phyloP scores from a whole-genome alignment of 805 yeast genomes.

The Schizosaccharomyces osmophilus region DNA sequence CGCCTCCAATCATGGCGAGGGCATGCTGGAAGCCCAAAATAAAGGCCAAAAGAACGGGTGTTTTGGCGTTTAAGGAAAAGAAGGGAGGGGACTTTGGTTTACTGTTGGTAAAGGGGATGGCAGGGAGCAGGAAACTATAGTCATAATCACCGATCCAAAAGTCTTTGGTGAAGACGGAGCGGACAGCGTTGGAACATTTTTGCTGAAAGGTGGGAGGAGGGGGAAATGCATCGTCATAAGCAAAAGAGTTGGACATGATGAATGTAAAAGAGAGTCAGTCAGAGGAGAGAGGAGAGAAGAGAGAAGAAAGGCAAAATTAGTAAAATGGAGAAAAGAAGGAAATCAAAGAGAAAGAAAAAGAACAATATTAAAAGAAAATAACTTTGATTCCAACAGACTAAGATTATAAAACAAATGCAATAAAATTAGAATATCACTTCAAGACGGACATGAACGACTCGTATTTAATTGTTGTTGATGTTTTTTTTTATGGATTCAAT shows the following conservation, averaged over 20 bases:
- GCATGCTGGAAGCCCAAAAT: slow-evolving; percentile 66
- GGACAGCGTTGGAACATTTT: neutral
- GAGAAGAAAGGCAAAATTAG: neutral
- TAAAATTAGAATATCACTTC: too few relatives aligned
- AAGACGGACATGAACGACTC: too few relatives aligned
- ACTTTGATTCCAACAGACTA: neutral
- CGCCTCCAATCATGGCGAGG: slow-evolving; percentile 77
- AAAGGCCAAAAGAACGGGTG: slow-evolving; percentile 54
- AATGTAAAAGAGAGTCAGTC: neutral
- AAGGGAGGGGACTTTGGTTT: slow-evolving; percentile 39
- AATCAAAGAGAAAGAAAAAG: neutral
- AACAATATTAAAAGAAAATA: neutral
- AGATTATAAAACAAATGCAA: neutral
- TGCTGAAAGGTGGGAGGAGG: neutral
- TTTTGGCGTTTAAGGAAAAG: slow-evolving; percentile 52
- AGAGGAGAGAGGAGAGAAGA: neutral
- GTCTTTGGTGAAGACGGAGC: neutral
- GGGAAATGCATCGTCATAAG: neutral
- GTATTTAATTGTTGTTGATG: too few relatives aligned
- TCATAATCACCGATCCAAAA: slow-evolving; percentile 53
- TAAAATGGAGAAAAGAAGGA: too few relatives aligned
- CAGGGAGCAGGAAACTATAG: slow-evolving; percentile 60
- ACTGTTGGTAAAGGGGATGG: slow-evolving; percentile 34
- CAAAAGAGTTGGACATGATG: neutral
- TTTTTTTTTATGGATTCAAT: too few relatives aligned